Percentiles rank a stretch among this genome's conserved stretches.
phyloP scores from a whole-genome alignment of 2,329 filamentous ascomycete genomes.

The Cercospora citrullina region DNA sequence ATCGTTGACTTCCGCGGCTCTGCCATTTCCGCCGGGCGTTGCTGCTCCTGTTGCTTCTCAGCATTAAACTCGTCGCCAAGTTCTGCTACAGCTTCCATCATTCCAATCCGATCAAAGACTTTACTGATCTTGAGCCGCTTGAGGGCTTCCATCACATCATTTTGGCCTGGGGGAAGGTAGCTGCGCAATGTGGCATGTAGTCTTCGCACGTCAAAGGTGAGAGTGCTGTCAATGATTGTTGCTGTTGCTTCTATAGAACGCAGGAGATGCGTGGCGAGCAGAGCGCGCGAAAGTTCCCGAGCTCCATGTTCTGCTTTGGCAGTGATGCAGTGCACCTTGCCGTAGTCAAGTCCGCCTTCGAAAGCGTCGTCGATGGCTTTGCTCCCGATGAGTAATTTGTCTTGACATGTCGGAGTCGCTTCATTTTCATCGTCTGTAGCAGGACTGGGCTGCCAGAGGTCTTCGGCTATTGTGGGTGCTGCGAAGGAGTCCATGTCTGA shows the following conservation, averaged over 20 bases:
- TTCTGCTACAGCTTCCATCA: conserved; percentile 50
- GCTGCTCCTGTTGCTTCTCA: neutral
- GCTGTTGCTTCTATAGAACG: conserved; percentile 32
- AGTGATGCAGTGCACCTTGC: conserved; percentile 41
- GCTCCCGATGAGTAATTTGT: conserved; percentile 7
- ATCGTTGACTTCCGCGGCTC: conserved; percentile 29
- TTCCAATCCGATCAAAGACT: conserved; percentile 52
- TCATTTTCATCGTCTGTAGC: neutral
- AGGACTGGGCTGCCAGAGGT: neutral
- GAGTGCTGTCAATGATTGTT: conserved; percentile 50
- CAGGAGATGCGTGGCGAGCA: conserved; percentile 45
- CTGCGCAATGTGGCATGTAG: conserved; percentile 36
- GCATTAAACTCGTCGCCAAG: conserved; percentile 41
- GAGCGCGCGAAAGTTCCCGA: conserved; percentile 36
- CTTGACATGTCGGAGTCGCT: neutral
- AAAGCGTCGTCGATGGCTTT: conserved; percentile 41
- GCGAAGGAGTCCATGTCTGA: conserved; percentile 1
- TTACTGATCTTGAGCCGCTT: conserved; percentile 52
- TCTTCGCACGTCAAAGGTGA: conserved; percentile 47
- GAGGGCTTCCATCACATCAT: conserved; percentile 33
- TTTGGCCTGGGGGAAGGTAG: conserved; percentile 11
- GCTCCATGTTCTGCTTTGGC: conserved; percentile 33
- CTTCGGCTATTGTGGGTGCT: neutral
- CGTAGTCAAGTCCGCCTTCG: conserved; percentile 42
- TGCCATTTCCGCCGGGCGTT: neutral